Base-by-base conservation (phyloP, 176 grass and related monocot species). In the Oryza longistaminata region DNA sequence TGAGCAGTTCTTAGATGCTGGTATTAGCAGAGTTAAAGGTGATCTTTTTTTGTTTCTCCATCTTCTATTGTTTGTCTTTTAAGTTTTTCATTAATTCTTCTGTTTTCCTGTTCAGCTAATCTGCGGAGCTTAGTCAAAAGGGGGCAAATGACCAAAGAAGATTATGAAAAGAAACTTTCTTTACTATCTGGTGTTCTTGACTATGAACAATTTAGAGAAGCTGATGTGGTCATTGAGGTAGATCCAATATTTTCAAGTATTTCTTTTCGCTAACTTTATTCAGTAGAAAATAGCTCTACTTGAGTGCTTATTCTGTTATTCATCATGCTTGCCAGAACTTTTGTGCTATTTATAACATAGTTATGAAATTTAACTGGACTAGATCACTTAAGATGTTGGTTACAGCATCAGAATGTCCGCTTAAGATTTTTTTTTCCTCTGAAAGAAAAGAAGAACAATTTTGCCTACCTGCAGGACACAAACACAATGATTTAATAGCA, bases 221-320 rank as follows among this genome's bases (percentile, higher is more conserved):
- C 89, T 35, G 89, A 95, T 82, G 0, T 93, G 71, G 93, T 90
- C 61, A 92, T 98, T 82, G 96, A 98, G 96, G 96, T 87, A 87
- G 40, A 85, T 80, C 11, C 34, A 79, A 39, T 58, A 39, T 46
- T 39, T 29, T 69, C 16, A 61, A 77, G 22, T 33, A 67, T 8
- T 35, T 29, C 4, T 82, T 83, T 53, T 83, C 60, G 61, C 1
- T 29, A 10, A 29, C 72, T 76, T 85, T 61, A 24, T 46, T 64
- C 42, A 24, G 7, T 43, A 67, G 22, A 15, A 19, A 67, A 52
- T 25, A 64, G n/a, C 9, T 61, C 3, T 50, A n/a, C 16, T 79
- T 46, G 66, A 42, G 10, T 79, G 14, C 15, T 68, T 37, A 44
- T 43, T 43, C 9, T 43, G 42, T 43, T 43, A 11, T 86, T 73